Conservation (phyloP, 306 rosid genomes). For the Alnus rubra region DNA sequence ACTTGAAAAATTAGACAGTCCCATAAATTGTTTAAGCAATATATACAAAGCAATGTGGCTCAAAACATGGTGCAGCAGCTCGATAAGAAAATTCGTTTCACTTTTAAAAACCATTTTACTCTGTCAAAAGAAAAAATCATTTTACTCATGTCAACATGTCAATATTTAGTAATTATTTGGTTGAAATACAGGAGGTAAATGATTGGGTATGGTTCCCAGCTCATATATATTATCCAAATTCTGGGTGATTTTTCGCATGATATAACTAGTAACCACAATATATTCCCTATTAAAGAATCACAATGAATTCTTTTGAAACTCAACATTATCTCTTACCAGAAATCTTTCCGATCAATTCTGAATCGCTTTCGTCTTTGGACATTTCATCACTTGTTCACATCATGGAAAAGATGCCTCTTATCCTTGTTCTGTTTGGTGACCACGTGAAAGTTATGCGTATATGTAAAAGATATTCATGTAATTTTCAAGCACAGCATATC, state of each 20-base stretch:
- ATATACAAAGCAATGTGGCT: background rate
- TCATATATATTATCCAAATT: background rate
- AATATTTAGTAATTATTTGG: background rate
- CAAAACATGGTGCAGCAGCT: background rate
- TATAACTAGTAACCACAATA: background rate
- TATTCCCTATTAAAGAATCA: background rate
- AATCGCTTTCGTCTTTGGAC: background rate
- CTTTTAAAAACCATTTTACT: background rate
- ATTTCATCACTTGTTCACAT: background rate
- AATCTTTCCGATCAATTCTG: background rate
- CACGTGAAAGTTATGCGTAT: background rate
- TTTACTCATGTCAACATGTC: background rate
- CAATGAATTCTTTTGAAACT: background rate
- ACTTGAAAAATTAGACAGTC: too few relatives aligned
- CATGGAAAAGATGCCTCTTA: background rate
- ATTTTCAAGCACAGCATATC: background rate
- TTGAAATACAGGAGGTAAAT: background rate
- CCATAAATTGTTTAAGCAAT: background rate
- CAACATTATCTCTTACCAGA: background rate
- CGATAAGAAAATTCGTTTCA: background rate
- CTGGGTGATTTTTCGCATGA: background rate
- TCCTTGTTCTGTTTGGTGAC: background rate
- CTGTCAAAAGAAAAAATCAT: too few relatives aligned
- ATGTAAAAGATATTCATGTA: background rate
- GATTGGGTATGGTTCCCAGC: background rate